A percentile compares a stretch with the other conserved stretches of the same genome.
Evolutionary conservation across 179 eudicot species (phyloP).

Genomic region (Heliamphora pulchella): DNA sequence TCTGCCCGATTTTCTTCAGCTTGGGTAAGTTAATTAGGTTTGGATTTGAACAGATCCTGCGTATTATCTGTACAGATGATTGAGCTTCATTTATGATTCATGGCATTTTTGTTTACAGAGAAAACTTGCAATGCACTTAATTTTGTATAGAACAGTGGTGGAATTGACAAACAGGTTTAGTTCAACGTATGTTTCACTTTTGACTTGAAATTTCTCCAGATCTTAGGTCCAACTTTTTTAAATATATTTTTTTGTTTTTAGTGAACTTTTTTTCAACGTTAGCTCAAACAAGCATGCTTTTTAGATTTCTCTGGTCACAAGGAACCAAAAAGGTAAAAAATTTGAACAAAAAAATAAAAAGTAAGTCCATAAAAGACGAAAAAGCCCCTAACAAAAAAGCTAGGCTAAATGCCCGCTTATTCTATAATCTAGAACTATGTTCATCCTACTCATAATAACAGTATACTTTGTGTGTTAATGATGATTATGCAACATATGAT

Average conservation of each 20-base stretch:
- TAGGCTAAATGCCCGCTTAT: background rate
- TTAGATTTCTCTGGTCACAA: no score
- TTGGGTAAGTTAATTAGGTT: conserved; percentile 51
- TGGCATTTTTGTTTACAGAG: background rate
- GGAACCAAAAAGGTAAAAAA: no score
- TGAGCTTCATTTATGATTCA: background rate
- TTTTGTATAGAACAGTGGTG: conserved; percentile 4
- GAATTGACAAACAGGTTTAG: background rate
- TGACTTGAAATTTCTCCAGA: background rate
- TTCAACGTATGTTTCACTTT: background rate
- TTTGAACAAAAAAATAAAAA: no score
- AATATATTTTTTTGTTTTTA: no score
- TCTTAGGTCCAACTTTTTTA: no score
- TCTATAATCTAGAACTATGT: background rate
- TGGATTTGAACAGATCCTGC: background rate
- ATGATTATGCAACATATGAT: background rate
- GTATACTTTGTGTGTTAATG: background rate
- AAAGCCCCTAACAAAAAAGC: no score
- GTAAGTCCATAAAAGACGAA: no score
- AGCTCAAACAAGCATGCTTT: no score
- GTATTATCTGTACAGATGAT: background rate
- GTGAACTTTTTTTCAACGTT: no score
- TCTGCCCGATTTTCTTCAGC: conserved; percentile 86
- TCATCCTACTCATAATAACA: background rate
- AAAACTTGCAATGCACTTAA: background rate